Conservation (phyloP, 371 early-diverging fungal species). For the Mortierella sp. region DNA sequence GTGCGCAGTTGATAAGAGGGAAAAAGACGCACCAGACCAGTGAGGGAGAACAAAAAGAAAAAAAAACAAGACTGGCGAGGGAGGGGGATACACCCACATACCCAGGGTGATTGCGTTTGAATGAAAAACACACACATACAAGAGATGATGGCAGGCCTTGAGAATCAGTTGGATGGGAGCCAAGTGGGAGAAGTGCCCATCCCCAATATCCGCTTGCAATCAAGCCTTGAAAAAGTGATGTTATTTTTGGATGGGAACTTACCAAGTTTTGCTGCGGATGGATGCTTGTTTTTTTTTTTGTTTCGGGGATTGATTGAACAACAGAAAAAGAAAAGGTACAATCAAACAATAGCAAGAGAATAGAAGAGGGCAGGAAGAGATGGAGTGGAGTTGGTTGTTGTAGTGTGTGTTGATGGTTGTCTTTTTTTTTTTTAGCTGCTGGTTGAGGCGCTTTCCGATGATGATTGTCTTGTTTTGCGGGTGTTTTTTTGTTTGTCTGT, state of each 20-base stretch:
- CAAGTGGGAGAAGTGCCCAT: background rate
- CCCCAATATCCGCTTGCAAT: background rate
- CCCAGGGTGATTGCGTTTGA: background rate
- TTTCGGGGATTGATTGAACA: constrained; percentile 11
- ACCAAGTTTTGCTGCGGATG: constrained; percentile 14
- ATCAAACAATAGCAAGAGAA: background rate
- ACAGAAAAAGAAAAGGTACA: constrained; percentile 1
- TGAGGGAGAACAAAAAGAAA: background rate
- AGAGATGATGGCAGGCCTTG: background rate
- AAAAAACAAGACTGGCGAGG: background rate
- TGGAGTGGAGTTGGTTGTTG: background rate
- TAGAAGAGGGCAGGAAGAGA: background rate
- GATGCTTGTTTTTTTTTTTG: background rate
- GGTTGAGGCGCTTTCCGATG: constrained; percentile 6
- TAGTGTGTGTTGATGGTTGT: constrained; percentile 1
- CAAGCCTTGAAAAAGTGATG: background rate
- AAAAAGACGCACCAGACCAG: background rate
- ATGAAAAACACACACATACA: background rate
- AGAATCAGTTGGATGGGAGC: background rate
- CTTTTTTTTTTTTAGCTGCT: background rate
- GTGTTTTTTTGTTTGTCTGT: background rate
- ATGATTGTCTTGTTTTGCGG: background rate
- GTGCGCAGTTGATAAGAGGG: background rate
- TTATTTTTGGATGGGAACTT: constrained; percentile 7
- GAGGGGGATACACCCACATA: background rate